Conservation (phyloP, 2,329 filamentous ascomycete species). For the Gliomastix tumulicola region DNA sequence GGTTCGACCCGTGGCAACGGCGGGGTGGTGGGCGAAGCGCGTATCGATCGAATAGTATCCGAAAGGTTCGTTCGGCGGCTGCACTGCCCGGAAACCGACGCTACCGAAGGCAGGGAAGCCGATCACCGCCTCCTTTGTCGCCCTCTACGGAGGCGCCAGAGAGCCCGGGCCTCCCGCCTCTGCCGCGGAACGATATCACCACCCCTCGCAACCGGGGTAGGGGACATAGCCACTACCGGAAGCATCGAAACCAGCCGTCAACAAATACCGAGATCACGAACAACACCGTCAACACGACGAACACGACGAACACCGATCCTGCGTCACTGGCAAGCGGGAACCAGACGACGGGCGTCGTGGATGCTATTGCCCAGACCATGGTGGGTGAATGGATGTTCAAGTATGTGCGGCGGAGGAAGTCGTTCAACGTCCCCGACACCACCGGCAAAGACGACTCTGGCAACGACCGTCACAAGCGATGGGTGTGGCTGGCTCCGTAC, state of each 20-base stretch:
- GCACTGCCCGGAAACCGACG: slow-evolving; percentile 55
- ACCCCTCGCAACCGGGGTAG: slow-evolving; percentile 44
- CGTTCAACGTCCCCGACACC: slow-evolving; percentile 72
- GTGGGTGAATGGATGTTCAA: slow-evolving; percentile 97
- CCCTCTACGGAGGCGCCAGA: slow-evolving; percentile 60
- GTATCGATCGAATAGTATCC: slow-evolving; percentile 56
- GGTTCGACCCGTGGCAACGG: slow-evolving; percentile 48
- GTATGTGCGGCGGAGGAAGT: slow-evolving; percentile 80
- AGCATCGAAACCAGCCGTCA: slow-evolving; percentile 51
- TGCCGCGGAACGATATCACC: slow-evolving; percentile 67
- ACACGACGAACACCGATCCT: slow-evolving; percentile 34
- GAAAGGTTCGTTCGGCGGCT: slow-evolving; percentile 80
- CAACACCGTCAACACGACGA: slow-evolving; percentile 36
- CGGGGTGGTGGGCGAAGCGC: slow-evolving; percentile 38
- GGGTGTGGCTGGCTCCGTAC: slow-evolving; percentile 98
- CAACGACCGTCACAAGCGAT: slow-evolving; percentile 82
- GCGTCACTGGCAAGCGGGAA: slow-evolving; percentile 46
- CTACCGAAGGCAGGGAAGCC: slow-evolving; percentile 42
- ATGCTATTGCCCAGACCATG: slow-evolving; percentile 97
- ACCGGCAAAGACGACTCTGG: slow-evolving; percentile 63
- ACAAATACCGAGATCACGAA: slow-evolving; percentile 49
- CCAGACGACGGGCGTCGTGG: slow-evolving; percentile 76
- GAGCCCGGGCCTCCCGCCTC: slow-evolving; percentile 64
- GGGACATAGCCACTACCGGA: slow-evolving; percentile 31
- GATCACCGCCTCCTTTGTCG: slow-evolving; percentile 60